Base-by-base conservation (phyloP, 2,329 filamentous ascomycete genomes). In the Aspergillus intermedius region DNA sequence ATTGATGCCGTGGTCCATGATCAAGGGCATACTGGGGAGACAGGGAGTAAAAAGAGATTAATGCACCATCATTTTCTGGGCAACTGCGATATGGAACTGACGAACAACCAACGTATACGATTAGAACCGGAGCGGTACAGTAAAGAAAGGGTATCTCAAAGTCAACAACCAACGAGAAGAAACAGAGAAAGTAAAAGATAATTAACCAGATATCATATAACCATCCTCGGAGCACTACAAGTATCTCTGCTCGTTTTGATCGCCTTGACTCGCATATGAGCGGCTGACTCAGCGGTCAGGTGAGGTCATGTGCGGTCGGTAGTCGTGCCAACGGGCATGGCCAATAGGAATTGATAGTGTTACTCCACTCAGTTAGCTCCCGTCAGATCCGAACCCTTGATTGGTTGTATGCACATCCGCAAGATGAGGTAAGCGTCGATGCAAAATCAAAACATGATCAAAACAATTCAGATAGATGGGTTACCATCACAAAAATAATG, bases 1-100 rank as follows among this genome's bases (percentile, higher is more conserved):
- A 56, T 83, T 80, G 57, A 83, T 67, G 22, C 75, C 73, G 51
- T 75, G 69, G 65, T 79, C 73, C 78, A 83, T 77, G 52, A 80
- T 80, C 61, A 78, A 63, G 49, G 74, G 74, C 73, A 77, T 77
- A 39, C 39, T 59, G 52, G 50, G 43, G 5, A 46, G 17, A 3
- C 19, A 21, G 10, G 39, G 30, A 10, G 19, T 2, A 32, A 13
- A 15, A n/a, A 4, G 12, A 28, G 15, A 34, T 28, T 8, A 45
- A 13, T 44, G 42, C 22, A 45, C 9, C 34, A 45, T 22, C 5
- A 5, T 40, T 19, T 5, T 12, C 37, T 19, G 37, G 37, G 15
- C 34, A 35, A 4, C 3, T 35, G 34, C 13, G 3, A 35, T 35
- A 17, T n/a, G 13, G 34, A 35, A n/a, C 5, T 35, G 34, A 35